A percentile compares a stretch with the other conserved stretches of the same genome.
Evolutionary conservation across 345 rosid species (phyloP).

Genomic region (Arabis hirsuta): DNA sequence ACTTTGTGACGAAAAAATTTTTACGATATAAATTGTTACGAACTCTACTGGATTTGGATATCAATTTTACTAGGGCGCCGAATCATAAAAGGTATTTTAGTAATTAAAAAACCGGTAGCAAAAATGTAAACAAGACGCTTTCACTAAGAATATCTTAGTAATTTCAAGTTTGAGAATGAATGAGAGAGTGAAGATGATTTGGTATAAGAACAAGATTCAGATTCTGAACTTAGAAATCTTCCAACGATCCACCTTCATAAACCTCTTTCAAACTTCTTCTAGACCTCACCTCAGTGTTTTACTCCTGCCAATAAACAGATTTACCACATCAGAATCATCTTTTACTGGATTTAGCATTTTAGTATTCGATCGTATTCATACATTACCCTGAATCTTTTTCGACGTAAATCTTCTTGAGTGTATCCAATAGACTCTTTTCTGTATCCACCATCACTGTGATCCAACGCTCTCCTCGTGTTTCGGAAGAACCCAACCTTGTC

Average conservation of each 20-base stretch:
- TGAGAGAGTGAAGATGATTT: neutral
- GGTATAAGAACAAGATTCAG: slow-evolving; percentile 12
- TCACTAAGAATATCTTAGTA: too few relatives aligned
- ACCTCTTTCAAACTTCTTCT: slow-evolving; percentile 5
- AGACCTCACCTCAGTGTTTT: slow-evolving; percentile 25
- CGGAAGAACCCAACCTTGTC: slow-evolving; percentile 75
- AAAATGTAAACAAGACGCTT: too few relatives aligned
- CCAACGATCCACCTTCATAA: slow-evolving; percentile 1
- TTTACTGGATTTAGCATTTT: neutral
- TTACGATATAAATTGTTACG: too few relatives aligned
- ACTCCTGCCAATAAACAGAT: slow-evolving; percentile 36
- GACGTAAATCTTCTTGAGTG: slow-evolving; percentile 55
- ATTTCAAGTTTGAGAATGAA: too few relatives aligned
- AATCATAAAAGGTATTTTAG: too few relatives aligned
- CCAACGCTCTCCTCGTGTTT: slow-evolving; percentile 49
- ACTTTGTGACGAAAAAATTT: too few relatives aligned
- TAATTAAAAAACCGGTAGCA: too few relatives aligned
- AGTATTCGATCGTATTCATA: slow-evolving; percentile 11
- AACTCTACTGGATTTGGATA: too few relatives aligned
- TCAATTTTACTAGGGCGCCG: too few relatives aligned
- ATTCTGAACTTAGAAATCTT: slow-evolving; percentile 16
- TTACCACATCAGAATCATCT: slow-evolving; percentile 16
- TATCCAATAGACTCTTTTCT: slow-evolving; percentile 53
- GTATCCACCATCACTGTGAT: slow-evolving; percentile 43
- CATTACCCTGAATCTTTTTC: slow-evolving; percentile 86